Base-by-base conservation (phyloP, 139 green algal genomes). In the Deuterostichococcus epilithicus region DNA sequence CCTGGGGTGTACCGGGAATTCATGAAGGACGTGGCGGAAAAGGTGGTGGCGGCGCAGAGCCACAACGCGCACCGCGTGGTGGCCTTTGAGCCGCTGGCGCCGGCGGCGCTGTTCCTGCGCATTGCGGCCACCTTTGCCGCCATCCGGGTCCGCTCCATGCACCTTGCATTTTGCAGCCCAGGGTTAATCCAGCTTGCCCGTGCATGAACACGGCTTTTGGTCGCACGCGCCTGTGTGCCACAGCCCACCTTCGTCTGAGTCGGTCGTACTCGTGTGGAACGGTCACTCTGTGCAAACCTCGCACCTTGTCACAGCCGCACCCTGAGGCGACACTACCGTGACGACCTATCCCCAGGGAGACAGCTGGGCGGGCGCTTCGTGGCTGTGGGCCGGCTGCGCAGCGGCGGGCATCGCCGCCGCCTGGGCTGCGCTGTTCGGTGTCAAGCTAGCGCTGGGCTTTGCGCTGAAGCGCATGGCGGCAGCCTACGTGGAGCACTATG, bases 1-100 rank as follows among this genome's bases (percentile, higher is more conserved):
- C 92, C 92, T 1, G 91, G 90, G 4, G 87, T 97, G 37, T 97
- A 97, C 75, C 69, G 86, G 28, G 89, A 94, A 67, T 95, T 91
- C 78, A 91, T 90, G 78, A 82, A 82, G 70, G 92, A 97, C 75
- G 76, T 97, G 32, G 90, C 85, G 75, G 82, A 90, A 33, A 87
- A 90, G 70, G 81, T 88, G 6, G 38, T 82, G 18, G 47, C 37
- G 42, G 77, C 76, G 2, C 87, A 94, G 80, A 87, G 74, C 47
- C 88, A 94, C 83, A 90, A 82, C 59, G 76, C 86, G 4, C 89
- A 93, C 72, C 74, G 90, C 39, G 72, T 85, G 39, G 63, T 88
- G 35, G 85, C 81, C 0, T 93, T 96, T 47, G 88, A 93, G 72
- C 91, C 91, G 28, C 83, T 94, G 73, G 91, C 87, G 0, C 78